Conservation (phyloP, 495 filamentous ascomycete species). For the Talaromyces nanjingensis region DNA sequence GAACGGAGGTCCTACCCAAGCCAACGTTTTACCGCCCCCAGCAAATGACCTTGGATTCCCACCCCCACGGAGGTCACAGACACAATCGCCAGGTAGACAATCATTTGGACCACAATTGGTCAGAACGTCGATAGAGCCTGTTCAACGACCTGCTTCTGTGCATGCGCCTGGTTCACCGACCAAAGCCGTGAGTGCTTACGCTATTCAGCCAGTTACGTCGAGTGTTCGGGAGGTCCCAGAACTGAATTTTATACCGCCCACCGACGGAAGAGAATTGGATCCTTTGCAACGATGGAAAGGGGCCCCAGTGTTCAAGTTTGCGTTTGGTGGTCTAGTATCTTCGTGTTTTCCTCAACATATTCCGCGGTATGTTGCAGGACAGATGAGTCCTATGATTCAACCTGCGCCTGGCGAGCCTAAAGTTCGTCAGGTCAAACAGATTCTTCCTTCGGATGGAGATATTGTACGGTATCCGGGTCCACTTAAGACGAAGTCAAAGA, state of each 20-base stretch:
- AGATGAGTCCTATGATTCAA: constrained; percentile 66
- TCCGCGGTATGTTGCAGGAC: constrained; percentile 74
- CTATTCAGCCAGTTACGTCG: constrained; percentile 20
- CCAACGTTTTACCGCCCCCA: constrained; percentile 14
- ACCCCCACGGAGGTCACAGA: constrained; percentile 70
- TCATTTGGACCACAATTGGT: constrained; percentile 40
- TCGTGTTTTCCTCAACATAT: constrained; percentile 85
- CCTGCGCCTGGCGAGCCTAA: constrained; percentile 81
- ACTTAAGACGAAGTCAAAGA: constrained; percentile 80
- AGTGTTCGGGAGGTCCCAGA: constrained; percentile 33
- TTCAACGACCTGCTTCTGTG: constrained; percentile 64
- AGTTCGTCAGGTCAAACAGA: constrained; percentile 59
- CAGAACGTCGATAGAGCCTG: constrained; percentile 43
- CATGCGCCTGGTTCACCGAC: constrained; percentile 48
- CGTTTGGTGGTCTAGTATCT: constrained; percentile 74
- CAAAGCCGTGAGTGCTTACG: constrained; percentile 29
- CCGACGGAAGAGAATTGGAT: constrained; percentile 74
- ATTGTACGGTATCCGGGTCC: constrained; percentile 84
- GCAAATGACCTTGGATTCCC: constrained; percentile 25
- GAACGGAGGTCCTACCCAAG: constrained; percentile 3
- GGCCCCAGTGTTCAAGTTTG: constrained; percentile 77
- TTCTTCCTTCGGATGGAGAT: constrained; percentile 59
- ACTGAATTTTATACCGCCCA: constrained; percentile 54
- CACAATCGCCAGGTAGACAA: constrained; percentile 68
- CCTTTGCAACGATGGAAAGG: constrained; percentile 85